phyloP scores from a whole-genome alignment of 305 asterid genomes.

The Fraxinus paxiana region DNA sequence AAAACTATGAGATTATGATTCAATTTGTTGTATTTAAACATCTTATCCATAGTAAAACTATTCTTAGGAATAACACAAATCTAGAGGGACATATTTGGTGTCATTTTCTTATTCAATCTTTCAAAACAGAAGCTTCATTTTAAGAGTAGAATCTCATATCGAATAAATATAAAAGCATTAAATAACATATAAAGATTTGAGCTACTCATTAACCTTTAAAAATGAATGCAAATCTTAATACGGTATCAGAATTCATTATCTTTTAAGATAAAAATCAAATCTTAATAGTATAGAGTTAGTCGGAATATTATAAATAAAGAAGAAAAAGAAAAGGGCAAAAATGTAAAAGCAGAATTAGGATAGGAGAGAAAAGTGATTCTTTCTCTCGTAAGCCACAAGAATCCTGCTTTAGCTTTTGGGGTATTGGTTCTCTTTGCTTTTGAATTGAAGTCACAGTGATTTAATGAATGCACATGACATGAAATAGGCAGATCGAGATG shows the following conservation, averaged over 20 bases:
- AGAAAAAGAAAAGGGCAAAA: not conserved
- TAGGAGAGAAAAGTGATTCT: conserved; percentile 27
- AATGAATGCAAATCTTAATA: not conserved
- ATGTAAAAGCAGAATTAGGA: conserved; percentile 12
- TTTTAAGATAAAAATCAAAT: not conserved
- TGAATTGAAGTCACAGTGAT: conserved; percentile 1
- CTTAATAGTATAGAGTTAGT: too few species aligned
- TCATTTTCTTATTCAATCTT: not conserved
- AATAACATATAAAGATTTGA: not conserved
- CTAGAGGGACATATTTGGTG: not conserved
- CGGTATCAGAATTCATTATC: too few species aligned
- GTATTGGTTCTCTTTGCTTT: conserved; percentile 20
- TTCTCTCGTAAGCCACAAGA: conserved; percentile 47
- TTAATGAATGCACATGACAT: conserved; percentile 63
- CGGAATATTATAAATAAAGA: not conserved
- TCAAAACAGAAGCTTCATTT: not conserved
- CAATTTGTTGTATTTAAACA: not conserved
- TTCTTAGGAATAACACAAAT: not conserved
- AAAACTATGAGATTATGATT: not conserved
- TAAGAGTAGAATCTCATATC: not conserved
- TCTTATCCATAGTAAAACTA: not conserved
- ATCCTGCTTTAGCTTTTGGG: conserved; percentile 31
- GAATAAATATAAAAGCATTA: not conserved
- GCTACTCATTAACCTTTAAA: not conserved
- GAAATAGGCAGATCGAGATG: conserved; percentile 24